These are phyloP conservation scores for Dendrocalamus latiflorus DNA, from an alignment of 202 grass and related monocot species.

Conservation along the genomic window DNA sequence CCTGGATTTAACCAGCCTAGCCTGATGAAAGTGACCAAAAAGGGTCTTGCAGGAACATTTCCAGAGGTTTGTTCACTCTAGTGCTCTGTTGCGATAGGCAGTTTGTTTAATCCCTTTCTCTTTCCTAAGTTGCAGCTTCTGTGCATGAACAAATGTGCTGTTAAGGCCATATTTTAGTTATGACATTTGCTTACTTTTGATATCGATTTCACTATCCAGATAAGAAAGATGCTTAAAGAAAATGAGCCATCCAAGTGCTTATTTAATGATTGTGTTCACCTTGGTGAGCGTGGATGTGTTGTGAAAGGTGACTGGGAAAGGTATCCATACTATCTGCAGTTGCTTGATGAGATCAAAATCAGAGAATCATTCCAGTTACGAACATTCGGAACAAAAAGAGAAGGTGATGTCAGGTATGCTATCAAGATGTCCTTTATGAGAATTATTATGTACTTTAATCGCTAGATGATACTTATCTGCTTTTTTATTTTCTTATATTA, in stretches of 20 bases:
- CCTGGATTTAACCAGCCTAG: conserved; percentile 96
- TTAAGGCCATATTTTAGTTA: neutral
- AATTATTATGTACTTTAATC: neutral
- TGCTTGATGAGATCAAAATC: conserved; percentile 97
- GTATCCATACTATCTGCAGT: conserved; percentile 89
- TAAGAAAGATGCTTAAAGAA: conserved; percentile 59
- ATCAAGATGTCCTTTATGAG: neutral
- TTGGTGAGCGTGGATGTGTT: conserved; percentile 82
- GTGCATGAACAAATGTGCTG: neutral
- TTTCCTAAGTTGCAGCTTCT: conserved; percentile 9
- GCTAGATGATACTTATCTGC: neutral
- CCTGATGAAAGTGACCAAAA: conserved; percentile 88
- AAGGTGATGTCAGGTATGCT: conserved; percentile 79
- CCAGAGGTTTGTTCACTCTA: conserved; percentile 52
- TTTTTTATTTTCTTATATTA: neutral
- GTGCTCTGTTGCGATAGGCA: neutral
- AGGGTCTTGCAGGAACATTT: conserved; percentile 68
- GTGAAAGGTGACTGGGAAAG: conserved; percentile 91
- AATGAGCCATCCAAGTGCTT: conserved; percentile 61
- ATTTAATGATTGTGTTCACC: conserved; percentile 86
- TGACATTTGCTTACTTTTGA: conserved; percentile 6
- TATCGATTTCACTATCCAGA: conserved; percentile 42
- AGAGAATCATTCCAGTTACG: conserved; percentile 84
- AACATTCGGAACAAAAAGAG: conserved; percentile 87
- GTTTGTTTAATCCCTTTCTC: neutral